These are phyloP conservation scores for Oryza australiensis DNA, from an alignment of 176 grass and related monocot species.

Conservation along the genomic window DNA sequence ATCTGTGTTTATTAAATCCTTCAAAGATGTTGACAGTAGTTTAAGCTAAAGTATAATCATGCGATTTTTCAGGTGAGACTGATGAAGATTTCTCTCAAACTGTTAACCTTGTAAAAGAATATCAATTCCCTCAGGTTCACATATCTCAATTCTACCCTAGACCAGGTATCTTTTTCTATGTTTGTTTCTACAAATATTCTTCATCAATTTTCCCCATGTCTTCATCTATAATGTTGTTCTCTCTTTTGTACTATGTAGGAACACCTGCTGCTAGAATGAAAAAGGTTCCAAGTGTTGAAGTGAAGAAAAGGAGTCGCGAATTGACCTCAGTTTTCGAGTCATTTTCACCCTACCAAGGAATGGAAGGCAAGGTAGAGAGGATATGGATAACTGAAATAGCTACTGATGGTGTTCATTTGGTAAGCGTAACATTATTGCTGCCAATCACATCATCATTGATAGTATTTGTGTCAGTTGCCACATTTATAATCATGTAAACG, in stretches of 20 bases:
- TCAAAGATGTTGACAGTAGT: not conserved
- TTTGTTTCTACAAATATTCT: not conserved
- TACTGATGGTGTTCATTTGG: constrained; percentile 86
- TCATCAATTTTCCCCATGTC: not conserved
- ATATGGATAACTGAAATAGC: constrained; percentile 95
- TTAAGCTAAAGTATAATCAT: constrained; percentile 9
- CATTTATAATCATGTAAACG: constrained; percentile 4
- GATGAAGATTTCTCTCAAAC: constrained; percentile 93
- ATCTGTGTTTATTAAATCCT: not conserved
- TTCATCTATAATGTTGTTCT: constrained; percentile 18
- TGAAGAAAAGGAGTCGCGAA: constrained; percentile 87
- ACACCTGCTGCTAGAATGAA: constrained; percentile 97
- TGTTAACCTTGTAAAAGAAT: constrained; percentile 77
- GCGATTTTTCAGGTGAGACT: constrained; percentile 63
- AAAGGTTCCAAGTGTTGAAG: constrained; percentile 76
- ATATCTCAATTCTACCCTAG: constrained; percentile 97
- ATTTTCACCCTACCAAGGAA: constrained; percentile 84
- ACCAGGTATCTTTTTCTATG: constrained; percentile 58
- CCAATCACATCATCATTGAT: not conserved
- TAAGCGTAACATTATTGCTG: constrained; percentile 28
- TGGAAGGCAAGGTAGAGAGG: constrained; percentile 69
- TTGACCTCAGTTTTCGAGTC: constrained; percentile 89
- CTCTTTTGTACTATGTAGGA: constrained; percentile 69
- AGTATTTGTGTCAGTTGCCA: not conserved
- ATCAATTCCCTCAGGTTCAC: constrained; percentile 85